Evolutionary conservation across 2,329 filamentous ascomycete species (phyloP).

Genomic region (Seiridium unicorne): DNA sequence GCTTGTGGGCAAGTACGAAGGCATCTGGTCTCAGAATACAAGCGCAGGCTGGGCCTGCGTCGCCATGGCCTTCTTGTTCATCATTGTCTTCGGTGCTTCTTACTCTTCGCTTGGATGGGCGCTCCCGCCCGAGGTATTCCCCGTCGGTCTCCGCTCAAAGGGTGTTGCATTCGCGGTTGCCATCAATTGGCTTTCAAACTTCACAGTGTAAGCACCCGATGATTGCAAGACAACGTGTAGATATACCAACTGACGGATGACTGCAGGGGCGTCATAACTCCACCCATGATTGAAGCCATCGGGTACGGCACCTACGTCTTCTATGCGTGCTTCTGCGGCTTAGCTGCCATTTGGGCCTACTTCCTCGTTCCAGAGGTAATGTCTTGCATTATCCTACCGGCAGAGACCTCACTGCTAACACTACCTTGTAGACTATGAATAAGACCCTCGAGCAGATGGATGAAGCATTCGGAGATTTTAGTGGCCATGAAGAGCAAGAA

Average conservation of each 20-base stretch:
- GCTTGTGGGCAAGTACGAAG: slow-evolving; percentile 46
- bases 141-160: slow-evolving; percentile 31
- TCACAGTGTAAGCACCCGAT: slow-evolving; percentile 17
- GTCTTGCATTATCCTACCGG: background rate
- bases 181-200: slow-evolving; percentile 33
- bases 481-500: slow-evolving; percentile 7
- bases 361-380: slow-evolving; percentile 44
- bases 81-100: slow-evolving; percentile 27
- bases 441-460: slow-evolving; percentile 47
- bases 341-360: slow-evolving; percentile 46
- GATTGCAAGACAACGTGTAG: background rate
- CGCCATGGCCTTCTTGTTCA: slow-evolving; percentile 30
- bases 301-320: slow-evolving; percentile 49
- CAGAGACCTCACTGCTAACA: background rate
- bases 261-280: slow-evolving; percentile 47
- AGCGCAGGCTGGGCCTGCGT: slow-evolving; percentile 56
- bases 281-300: slow-evolving; percentile 50
- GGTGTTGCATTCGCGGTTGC: slow-evolving; percentile 32
- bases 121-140: slow-evolving; percentile 34
- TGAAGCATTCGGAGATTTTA: slow-evolving; percentile 22
- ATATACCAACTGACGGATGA: background rate
- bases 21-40: slow-evolving; percentile 43
- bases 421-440: slow-evolving; percentile 34
- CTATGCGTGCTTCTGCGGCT: slow-evolving; percentile 51
- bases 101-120: slow-evolving; percentile 34